phyloP scores from a whole-genome alignment of 2,329 filamentous ascomycete genomes.

The Aspergillus viridinutans region DNA sequence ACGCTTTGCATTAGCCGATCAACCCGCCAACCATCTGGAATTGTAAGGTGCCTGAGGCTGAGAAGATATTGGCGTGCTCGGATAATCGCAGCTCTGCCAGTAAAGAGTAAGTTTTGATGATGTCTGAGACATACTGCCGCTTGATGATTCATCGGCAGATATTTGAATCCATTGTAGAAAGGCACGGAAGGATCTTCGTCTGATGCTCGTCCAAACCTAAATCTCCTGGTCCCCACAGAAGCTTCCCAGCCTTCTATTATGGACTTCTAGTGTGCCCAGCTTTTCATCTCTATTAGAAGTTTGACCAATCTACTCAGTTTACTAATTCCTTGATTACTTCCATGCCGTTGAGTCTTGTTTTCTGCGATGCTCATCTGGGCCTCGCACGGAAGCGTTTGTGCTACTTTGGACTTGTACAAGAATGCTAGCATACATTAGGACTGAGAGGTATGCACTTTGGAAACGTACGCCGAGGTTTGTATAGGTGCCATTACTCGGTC shows the following conservation, averaged over 20 bases:
- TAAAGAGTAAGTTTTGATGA: background rate
- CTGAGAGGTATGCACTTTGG: background rate
- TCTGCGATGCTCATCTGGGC: background rate
- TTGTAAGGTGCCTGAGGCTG: too few species aligned
- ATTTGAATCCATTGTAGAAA: background rate
- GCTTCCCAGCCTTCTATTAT: conserved; percentile 3
- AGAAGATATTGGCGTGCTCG: background rate
- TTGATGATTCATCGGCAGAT: background rate
- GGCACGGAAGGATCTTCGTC: background rate
- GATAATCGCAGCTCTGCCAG: background rate
- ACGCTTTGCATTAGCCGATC: background rate
- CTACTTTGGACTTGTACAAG: background rate
- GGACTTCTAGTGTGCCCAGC: background rate
- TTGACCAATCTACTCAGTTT: background rate
- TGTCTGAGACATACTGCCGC: background rate
- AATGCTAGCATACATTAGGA: background rate
- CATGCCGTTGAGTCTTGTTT: background rate
- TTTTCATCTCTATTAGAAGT: background rate
- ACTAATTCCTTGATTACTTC: background rate
- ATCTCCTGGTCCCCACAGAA: conserved; percentile 2
- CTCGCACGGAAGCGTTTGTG: background rate
- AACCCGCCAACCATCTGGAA: background rate
- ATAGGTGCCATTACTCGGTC: conserved; percentile 11
- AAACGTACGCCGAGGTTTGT: background rate
- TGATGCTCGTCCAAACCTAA: background rate